Evolutionary conservation across 2,329 filamentous ascomycete genomes (phyloP).

Genomic region (Cercospora sesami): DNA sequence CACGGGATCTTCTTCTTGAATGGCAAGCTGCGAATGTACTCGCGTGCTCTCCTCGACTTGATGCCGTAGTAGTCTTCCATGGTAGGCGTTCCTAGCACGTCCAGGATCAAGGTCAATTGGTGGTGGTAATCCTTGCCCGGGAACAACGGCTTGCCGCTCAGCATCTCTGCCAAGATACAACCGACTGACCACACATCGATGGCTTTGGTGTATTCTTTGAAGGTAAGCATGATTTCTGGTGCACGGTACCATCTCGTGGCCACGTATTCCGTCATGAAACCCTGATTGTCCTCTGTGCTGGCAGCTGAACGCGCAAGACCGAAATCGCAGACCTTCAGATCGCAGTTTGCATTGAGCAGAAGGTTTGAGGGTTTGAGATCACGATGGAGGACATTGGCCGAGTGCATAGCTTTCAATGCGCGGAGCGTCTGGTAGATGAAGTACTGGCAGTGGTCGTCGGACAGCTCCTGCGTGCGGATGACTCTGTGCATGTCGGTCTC

Average conservation of each 20-base stretch:
- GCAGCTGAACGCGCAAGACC: constrained; percentile 89
- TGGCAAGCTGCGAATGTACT: constrained; percentile 96
- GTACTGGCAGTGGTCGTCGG: constrained; percentile 99
- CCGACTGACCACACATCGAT: constrained; percentile 99
- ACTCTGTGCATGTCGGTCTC: constrained; percentile 99
- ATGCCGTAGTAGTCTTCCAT: constrained; percentile 99
- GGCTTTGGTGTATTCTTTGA: constrained; percentile 99
- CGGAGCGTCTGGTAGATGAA: constrained; percentile 99
- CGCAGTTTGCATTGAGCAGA: constrained; percentile 96
- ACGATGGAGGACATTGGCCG: constrained; percentile 93
- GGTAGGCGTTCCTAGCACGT: constrained; percentile 94
- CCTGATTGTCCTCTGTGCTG: constrained; percentile 98
- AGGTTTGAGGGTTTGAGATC: constrained; percentile 97
- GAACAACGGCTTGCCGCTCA: constrained; percentile 96
- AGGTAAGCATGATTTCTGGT: constrained; percentile 99
- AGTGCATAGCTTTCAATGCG: constrained; percentile 98
- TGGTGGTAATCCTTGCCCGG: constrained; percentile 99
- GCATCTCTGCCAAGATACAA: constrained; percentile 97
- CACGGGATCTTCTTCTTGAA: constrained; percentile 99
- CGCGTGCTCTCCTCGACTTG: constrained; percentile 93
- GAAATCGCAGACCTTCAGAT: constrained; percentile 98
- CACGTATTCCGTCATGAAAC: constrained; percentile 99
- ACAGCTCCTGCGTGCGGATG: constrained; percentile 96
- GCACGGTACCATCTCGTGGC: constrained; percentile 98
- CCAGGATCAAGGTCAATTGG: constrained; percentile 93